phyloP scores from a whole-genome alignment of 108 stramenopile genomes.

The Skeletonema potamos region DNA sequence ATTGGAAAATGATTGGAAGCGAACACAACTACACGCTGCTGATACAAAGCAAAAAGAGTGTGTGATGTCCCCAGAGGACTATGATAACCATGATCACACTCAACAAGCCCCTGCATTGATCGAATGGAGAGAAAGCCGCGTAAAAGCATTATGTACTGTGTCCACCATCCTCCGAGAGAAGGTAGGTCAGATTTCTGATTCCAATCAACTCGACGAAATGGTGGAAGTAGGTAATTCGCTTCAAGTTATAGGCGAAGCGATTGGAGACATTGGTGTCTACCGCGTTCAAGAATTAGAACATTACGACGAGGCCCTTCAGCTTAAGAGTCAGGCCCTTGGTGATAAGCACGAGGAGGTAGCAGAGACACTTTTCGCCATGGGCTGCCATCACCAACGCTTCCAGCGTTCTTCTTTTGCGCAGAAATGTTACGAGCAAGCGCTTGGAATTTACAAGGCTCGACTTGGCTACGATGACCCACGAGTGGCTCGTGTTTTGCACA shows the following conservation, averaged over 20 bases:
- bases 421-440: conserved; percentile 51
- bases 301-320: conserved; percentile 48
- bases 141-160: conserved; percentile 13
- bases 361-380: conserved; percentile 46
- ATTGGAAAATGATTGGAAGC: conserved; percentile 5
- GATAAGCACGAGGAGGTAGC: conserved; percentile 46
- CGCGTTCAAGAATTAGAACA: conserved; percentile 43
- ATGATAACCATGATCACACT: not conserved
- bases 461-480: conserved; percentile 38
- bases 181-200: conserved; percentile 11
- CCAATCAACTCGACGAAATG: conserved; percentile 1
- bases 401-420: conserved; percentile 34
- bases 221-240: conserved; percentile 36
- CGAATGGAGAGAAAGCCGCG: conserved; percentile 6
- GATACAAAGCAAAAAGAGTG: not conserved
- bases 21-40: conserved; percentile 8
- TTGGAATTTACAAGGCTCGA: conserved; percentile 40
- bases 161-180: conserved; percentile 18
- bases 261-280: conserved; percentile 37
- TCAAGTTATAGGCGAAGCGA: conserved; percentile 34
- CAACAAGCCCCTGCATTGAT: not conserved
- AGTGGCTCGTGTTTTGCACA: conserved; percentile 42
- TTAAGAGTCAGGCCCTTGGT: conserved; percentile 35
- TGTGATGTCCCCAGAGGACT: not conserved
- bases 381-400: conserved; percentile 39